Percentiles rank a stretch among this genome's conserved stretches.
phyloP scores from a whole-genome alignment of 257 asterid species.

The Fraxinus excelsior region DNA sequence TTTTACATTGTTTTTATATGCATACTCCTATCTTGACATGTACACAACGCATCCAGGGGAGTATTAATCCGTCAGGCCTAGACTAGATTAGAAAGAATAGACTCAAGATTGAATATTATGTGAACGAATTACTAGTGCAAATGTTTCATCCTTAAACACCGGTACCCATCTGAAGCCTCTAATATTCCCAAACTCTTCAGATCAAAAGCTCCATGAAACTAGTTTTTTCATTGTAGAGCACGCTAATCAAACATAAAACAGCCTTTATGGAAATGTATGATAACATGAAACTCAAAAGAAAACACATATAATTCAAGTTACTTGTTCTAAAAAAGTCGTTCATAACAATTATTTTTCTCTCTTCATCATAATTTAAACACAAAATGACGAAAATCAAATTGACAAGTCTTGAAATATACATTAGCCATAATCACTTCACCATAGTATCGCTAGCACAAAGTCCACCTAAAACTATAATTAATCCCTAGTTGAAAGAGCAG shows the following conservation, averaged over 20 bases:
- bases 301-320: neutral
- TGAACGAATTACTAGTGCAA: neutral
- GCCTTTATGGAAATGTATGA: neutral
- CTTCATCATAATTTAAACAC: neutral
- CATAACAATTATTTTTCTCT: neutral
- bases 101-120: neutral
- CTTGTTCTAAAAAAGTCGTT: too few relatives aligned
- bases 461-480: neutral
- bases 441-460: neutral
- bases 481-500: neutral
- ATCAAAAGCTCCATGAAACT: neutral
- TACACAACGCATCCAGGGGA: neutral
- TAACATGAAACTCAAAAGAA: neutral
- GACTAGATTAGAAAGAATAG: neutral
- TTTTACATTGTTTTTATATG: neutral
- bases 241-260: neutral
- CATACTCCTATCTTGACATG: neutral
- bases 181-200: neutral
- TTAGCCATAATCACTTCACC: neutral
- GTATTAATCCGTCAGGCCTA: neutral
- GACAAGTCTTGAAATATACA: neutral
- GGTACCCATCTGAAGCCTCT: neutral
- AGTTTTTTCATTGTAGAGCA: neutral
- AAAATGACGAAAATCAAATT: neutral
- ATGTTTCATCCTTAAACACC: neutral